phyloP scores from a whole-genome alignment of 108 stramenopile genomes.

The Craspedostauros australis region DNA sequence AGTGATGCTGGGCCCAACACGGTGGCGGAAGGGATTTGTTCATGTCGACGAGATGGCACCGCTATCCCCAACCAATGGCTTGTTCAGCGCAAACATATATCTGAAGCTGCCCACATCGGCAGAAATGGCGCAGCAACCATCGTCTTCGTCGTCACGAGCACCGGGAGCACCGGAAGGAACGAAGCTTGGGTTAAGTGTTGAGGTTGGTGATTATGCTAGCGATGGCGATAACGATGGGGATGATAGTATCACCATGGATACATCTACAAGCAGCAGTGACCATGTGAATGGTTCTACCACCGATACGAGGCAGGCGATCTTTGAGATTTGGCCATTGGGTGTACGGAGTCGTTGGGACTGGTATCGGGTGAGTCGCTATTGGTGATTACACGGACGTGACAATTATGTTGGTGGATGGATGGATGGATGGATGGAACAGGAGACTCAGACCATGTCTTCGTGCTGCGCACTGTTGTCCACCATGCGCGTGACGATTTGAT shows the following conservation, averaged over 20 bases:
- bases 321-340: constrained; percentile 76
- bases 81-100: constrained; percentile 92
- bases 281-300: constrained; percentile 9
- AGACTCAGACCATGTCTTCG: too few species aligned
- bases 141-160: background rate
- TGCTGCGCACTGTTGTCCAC: too few species aligned
- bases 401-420: too few species aligned
- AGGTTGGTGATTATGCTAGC: too few species aligned
- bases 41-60: constrained; percentile 92
- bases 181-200: too few species aligned
- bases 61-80: constrained; percentile 44
- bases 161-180: background rate
- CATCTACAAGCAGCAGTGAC: background rate
- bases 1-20: constrained; percentile 87
- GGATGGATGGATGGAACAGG: too few species aligned
- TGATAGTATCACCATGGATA: too few species aligned
- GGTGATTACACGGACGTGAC: too few species aligned
- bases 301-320: constrained; percentile 12
- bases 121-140: background rate
- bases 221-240: too few species aligned
- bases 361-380: constrained; percentile 52
- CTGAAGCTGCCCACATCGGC: constrained; percentile 73
- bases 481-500: too few species aligned
- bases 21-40: constrained; percentile 84
- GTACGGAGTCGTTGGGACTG: constrained; percentile 71